Percentiles rank a stretch among this genome's conserved stretches.
Evolutionary conservation across 495 filamentous ascomycete species (phyloP).

Genomic region (Aspergillus kassunensis): DNA sequence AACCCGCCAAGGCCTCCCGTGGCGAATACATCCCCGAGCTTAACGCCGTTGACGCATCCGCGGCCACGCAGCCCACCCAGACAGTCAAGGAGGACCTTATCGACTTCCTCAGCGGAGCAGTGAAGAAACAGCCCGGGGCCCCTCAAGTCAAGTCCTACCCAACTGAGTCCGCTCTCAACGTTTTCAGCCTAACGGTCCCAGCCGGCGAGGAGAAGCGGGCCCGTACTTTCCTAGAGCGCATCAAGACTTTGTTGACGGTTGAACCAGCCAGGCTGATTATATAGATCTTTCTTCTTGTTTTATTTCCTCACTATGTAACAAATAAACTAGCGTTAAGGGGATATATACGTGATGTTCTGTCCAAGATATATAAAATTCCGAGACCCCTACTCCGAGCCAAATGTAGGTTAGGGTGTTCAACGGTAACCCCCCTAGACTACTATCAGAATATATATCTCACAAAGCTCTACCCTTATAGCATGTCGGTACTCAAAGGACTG

Average conservation of each 20-base stretch:
- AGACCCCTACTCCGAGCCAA: too few relatives aligned
- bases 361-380: conserved; percentile 36
- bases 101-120: conserved; percentile 64
- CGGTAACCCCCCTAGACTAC: too few relatives aligned
- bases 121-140: conserved; percentile 22
- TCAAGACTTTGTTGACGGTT: conserved; percentile 76
- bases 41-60: conserved; percentile 48
- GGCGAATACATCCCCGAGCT: conserved; percentile 72
- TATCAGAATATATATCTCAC: too few relatives aligned
- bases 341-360: conserved; percentile 10
- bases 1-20: conserved; percentile 48
- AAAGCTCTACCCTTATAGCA: too few relatives aligned
- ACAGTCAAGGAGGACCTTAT: conserved; percentile 58
- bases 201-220: conserved; percentile 77
- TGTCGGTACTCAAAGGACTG: too few relatives aligned
- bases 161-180: conserved; percentile 54
- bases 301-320: conserved; percentile 6
- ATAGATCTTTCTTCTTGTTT: conserved; percentile 29
- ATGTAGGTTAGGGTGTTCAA: too few relatives aligned
- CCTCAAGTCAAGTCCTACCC: not conserved
- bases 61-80: conserved; percentile 22
- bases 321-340: conserved; percentile 7
- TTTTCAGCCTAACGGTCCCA: conserved; percentile 75
- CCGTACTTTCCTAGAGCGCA: conserved; percentile 71
- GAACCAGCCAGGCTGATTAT: conserved; percentile 77